Conservation (phyloP, 176 grass and related monocot genomes). For the Phoenix dactylifera region DNA sequence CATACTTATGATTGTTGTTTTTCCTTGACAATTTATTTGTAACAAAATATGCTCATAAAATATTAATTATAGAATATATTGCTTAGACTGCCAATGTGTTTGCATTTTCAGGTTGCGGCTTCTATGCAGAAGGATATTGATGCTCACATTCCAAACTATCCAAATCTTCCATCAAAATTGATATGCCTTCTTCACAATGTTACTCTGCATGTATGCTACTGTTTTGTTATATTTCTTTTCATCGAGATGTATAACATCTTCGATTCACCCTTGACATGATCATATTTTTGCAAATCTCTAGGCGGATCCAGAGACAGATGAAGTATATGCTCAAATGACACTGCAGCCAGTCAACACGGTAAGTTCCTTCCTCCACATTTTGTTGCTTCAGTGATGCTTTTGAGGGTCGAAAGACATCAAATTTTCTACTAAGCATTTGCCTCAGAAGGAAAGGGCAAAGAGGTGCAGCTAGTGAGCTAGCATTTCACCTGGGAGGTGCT, state of each 20-base stretch:
- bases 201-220: conserved; percentile 46
- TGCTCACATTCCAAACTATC: conserved; percentile 62
- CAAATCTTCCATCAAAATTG: conserved; percentile 66
- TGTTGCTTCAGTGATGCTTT: neutral
- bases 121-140: conserved; percentile 65
- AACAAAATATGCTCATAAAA: neutral
- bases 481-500: too few species aligned
- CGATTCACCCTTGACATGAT: too few species aligned
- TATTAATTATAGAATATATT: neutral
- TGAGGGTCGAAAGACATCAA: too few species aligned
- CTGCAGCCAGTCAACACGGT: conserved; percentile 71
- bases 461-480: too few species aligned
- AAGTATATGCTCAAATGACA: conserved; percentile 76
- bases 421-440: too few species aligned
- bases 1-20: too few species aligned
- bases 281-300: conserved; percentile 27
- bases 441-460: too few species aligned
- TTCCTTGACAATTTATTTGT: too few species aligned
- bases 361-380: conserved; percentile 6
- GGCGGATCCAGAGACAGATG: conserved; percentile 73
- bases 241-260: too few species aligned
- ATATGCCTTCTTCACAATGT: conserved; percentile 64
- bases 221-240: conserved; percentile 2
- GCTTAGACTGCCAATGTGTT: neutral
- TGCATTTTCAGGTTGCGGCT: conserved; percentile 61